Percentiles rank a stretch among this genome's conserved stretches.
Conservation (phyloP, 2,329 filamentous ascomycete species). For the Pseudophaeomoniella oleicola region DNA sequence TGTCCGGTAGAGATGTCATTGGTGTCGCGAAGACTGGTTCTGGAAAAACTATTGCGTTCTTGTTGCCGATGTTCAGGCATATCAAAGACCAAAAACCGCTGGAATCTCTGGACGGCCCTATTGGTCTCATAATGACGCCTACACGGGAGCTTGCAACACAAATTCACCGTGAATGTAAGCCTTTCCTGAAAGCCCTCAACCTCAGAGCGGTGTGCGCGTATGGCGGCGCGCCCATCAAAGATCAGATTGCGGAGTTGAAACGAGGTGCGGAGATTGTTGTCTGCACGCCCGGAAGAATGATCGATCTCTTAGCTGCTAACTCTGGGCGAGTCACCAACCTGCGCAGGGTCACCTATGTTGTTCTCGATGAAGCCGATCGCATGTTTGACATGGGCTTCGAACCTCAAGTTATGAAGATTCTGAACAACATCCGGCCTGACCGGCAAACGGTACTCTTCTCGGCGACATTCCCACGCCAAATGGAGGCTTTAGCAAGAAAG, state of each 20-base stretch:
- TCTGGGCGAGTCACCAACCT: conserved; percentile 89
- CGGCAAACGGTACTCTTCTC: conserved; percentile 92
- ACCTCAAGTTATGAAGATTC: conserved; percentile 93
- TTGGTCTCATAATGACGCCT: conserved; percentile 81
- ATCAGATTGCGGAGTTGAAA: conserved; percentile 93
- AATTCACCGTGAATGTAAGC: conserved; percentile 88
- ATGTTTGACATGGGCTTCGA: conserved; percentile 99
- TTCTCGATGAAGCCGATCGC: conserved; percentile 91
- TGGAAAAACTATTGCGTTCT: conserved; percentile 90
- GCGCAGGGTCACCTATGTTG: conserved; percentile 77
- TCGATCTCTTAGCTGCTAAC: conserved; percentile 87
- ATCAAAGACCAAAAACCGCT: conserved; percentile 84
- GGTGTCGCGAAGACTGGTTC: conserved; percentile 96
- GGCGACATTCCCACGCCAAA: conserved; percentile 86
- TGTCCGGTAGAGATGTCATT: conserved; percentile 91
- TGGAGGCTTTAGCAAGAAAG: conserved; percentile 82
- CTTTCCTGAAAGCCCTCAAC: conserved; percentile 75
- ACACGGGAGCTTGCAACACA: conserved; percentile 88
- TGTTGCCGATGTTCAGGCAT: conserved; percentile 94
- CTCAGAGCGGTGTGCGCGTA: conserved; percentile 85
- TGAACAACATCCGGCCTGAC: conserved; percentile 80
- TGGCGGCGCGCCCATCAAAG: conserved; percentile 88
- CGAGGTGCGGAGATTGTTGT: conserved; percentile 90
- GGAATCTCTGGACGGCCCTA: conserved; percentile 71
- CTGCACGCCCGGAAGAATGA: conserved; percentile 87